phyloP scores from a whole-genome alignment of 1,139 yeast species.

The Protomyces macrosporus region DNA sequence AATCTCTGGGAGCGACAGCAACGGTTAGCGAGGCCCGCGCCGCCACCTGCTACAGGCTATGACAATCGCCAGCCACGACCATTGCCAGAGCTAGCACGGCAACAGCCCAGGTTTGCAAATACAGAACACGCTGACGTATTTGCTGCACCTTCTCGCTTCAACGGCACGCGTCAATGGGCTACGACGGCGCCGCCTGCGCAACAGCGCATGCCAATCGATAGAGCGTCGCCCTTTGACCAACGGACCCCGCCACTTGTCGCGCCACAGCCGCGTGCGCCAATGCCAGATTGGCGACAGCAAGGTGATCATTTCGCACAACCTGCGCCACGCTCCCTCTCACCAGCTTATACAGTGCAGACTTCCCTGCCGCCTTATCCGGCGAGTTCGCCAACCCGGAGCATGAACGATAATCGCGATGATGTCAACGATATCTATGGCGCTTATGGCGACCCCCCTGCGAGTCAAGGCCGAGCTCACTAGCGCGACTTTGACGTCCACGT shows the following conservation, averaged over 20 bases:
- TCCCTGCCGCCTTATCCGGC: not conserved
- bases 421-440: not conserved
- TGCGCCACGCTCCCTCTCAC: too few relatives aligned
- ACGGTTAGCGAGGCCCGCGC: not conserved
- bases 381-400: not conserved
- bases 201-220: not conserved
- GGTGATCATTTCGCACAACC: not conserved
- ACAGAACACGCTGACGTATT: too few relatives aligned
- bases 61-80: not conserved
- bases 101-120: not conserved
- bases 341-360: not conserved
- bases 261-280: not conserved
- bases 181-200: not conserved
- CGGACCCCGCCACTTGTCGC: not conserved
- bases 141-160: too few relatives aligned
- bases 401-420: not conserved
- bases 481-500: too few relatives aligned
- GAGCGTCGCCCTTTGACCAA: not conserved
- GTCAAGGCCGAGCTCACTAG: too few relatives aligned
- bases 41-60: not conserved
- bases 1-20: not conserved
- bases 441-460: not conserved
- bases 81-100: not conserved
- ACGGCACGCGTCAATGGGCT: not conserved
- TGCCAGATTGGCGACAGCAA: not conserved